Conservation (phyloP, 2,329 filamentous ascomycete species). For the Rutstroemia sp. region DNA sequence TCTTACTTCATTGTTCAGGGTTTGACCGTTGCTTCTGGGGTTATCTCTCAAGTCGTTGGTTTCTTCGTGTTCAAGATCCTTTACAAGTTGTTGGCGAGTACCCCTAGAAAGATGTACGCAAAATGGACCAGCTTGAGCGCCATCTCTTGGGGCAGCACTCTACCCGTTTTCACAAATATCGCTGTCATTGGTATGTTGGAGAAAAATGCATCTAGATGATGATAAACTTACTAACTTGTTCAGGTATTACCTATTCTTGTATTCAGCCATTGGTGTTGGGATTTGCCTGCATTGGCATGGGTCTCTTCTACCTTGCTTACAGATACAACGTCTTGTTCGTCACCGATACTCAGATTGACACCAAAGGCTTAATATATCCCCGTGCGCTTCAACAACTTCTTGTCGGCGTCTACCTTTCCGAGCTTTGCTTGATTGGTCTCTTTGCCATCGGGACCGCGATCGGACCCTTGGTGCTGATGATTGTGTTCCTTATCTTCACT, state of each 20-base stretch:
- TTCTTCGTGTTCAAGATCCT: conserved; percentile 67
- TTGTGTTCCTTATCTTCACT: conserved; percentile 68
- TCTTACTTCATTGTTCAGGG: conserved; percentile 94
- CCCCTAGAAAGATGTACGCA: conserved; percentile 71
- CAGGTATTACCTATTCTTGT: conserved; percentile 73
- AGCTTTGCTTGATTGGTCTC: conserved; percentile 77
- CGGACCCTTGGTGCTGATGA: conserved; percentile 67
- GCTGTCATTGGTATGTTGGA: conserved; percentile 61
- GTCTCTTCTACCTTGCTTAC: conserved; percentile 79
- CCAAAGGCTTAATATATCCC: conserved; percentile 79
- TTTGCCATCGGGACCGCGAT: conserved; percentile 63
- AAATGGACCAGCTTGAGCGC: conserved; percentile 69
- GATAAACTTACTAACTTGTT: conserved; percentile 11
- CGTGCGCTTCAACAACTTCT: conserved; percentile 82
- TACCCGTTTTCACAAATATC: conserved; percentile 76
- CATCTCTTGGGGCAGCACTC: conserved; percentile 76
- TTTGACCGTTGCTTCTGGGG: conserved; percentile 65
- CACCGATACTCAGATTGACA: conserved; percentile 73
- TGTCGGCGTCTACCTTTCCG: conserved; percentile 73
- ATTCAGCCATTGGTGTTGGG: conserved; percentile 80
- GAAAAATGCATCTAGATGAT: background rate
- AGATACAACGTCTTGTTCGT: conserved; percentile 89
- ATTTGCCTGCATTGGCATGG: conserved; percentile 73
- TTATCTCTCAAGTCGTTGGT: conserved; percentile 66
- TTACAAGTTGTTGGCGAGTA: conserved; percentile 67